These are phyloP conservation scores for Eimeria falciformis DNA, from an alignment of 169 alveolate genomes.

Conservation along the genomic window DNA sequence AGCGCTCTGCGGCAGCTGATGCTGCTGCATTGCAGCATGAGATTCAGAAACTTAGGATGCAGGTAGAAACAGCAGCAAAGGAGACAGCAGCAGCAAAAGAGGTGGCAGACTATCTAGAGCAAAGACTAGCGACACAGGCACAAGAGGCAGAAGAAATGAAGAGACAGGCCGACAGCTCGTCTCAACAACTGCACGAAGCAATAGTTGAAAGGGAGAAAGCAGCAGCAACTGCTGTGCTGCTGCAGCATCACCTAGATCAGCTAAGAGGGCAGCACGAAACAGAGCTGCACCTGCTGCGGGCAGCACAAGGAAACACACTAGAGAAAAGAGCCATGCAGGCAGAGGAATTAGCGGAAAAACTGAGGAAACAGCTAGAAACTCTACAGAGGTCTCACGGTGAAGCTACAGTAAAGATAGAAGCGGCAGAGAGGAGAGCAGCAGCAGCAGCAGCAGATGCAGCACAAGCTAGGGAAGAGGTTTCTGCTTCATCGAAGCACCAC, in stretches of 20 bases:
- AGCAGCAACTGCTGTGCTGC: conserved; percentile 51
- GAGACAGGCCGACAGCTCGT: conserved; percentile 21
- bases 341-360: conserved; percentile 67
- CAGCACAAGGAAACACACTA: conserved; percentile 55
- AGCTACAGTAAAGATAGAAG: conserved; percentile 68
- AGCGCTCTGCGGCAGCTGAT: conserved; percentile 56
- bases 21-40: conserved; percentile 70
- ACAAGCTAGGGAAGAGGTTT: conserved; percentile 70
- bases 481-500: conserved; percentile 44
- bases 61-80: conserved; percentile 59
- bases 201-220: conserved; percentile 66
- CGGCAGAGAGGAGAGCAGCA: conserved; percentile 69
- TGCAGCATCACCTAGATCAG: conserved; percentile 70
- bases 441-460: conserved; percentile 73
- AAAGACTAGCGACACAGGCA: conserved; percentile 11
- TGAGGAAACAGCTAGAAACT: conserved; percentile 44
- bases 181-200: conserved; percentile 62
- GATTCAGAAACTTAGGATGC: conserved; percentile 17
- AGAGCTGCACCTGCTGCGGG: conserved; percentile 49
- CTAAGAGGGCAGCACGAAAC: conserved; percentile 72
- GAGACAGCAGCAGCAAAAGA: conserved; percentile 74
- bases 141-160: conserved; percentile 60
- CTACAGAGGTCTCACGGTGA: conserved; percentile 60
- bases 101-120: conserved; percentile 72
- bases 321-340: conserved; percentile 57